Conservation (phyloP, 1,139 yeast species). For the Lizanozyma gosingica region DNA sequence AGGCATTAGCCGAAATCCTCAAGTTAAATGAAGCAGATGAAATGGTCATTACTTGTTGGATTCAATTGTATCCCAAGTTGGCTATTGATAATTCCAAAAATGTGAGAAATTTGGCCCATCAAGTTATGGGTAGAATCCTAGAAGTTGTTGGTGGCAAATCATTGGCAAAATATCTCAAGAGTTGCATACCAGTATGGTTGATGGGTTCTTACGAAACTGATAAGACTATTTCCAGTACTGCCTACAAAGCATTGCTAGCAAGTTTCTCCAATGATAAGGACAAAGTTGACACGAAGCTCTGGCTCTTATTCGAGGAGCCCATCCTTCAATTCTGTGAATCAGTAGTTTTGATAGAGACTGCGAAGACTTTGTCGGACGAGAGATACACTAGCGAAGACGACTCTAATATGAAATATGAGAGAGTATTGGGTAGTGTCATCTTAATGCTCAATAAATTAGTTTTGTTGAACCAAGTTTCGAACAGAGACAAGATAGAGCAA, state of each 20-base stretch:
- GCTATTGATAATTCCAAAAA: constrained; percentile 61
- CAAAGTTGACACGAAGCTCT: constrained; percentile 46
- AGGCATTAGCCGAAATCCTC: constrained; percentile 54
- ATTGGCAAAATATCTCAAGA: constrained; percentile 54
- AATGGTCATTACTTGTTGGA: constrained; percentile 55
- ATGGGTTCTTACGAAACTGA: constrained; percentile 68
- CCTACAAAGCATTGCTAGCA: constrained; percentile 36
- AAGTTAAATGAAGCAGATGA: constrained; percentile 28
- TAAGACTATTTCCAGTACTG: constrained; percentile 43
- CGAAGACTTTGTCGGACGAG: constrained; percentile 64
- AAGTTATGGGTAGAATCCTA: constrained; percentile 50
- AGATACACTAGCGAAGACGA: constrained; percentile 64
- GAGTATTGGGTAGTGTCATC: constrained; percentile 48
- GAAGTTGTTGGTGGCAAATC: constrained; percentile 46
- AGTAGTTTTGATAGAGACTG: constrained; percentile 46
- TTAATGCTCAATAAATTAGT: constrained; percentile 39
- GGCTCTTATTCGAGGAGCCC: constrained; percentile 49
- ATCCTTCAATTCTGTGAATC: constrained; percentile 48
- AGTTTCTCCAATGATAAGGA: constrained; percentile 52
- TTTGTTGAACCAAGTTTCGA: constrained; percentile 11
- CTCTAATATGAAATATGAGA: constrained; percentile 52
- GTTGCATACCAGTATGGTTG: constrained; percentile 65
- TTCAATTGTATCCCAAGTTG: constrained; percentile 73
- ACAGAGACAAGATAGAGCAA: constrained; percentile 13
- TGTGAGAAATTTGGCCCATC: constrained; percentile 56